Conservation (phyloP, 2,329 filamentous ascomycete genomes). For the Aspergillus sp. region DNA sequence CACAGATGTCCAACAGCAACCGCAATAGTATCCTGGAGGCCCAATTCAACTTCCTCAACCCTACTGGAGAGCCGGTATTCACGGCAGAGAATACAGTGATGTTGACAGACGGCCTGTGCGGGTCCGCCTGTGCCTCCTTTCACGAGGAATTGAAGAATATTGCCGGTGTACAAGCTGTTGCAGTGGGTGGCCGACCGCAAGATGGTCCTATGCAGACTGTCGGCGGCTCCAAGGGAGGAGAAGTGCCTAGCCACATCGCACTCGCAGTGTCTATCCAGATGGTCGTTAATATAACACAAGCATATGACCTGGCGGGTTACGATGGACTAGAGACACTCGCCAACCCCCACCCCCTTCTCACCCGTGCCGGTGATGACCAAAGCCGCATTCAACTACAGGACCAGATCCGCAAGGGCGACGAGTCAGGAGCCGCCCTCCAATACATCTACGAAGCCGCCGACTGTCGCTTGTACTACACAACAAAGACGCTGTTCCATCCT, state of each 20-base stretch:
- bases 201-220: constrained; percentile 56
- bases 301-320: background rate
- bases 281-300: background rate
- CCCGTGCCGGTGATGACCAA: constrained; percentile 7
- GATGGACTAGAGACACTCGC: constrained; percentile 3
- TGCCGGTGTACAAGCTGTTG: constrained; percentile 51
- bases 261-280: constrained; percentile 13
- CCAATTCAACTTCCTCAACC: constrained; percentile 37
- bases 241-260: constrained; percentile 10
- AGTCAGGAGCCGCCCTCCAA: constrained; percentile 48
- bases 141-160: constrained; percentile 51
- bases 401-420: constrained; percentile 40
- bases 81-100: constrained; percentile 29
- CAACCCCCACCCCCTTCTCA: constrained; percentile 4
- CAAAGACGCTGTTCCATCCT: constrained; percentile 51
- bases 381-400: constrained; percentile 43
- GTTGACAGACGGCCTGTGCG: constrained; percentile 55
- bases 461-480: constrained; percentile 58
- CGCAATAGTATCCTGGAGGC: constrained; percentile 12
- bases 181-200: constrained; percentile 56
- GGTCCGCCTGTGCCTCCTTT: constrained; percentile 58
- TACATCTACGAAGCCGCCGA: constrained; percentile 59
- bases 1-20: constrained; percentile 12
- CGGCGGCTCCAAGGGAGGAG: constrained; percentile 58
- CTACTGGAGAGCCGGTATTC: constrained; percentile 15